Percentiles rank a stretch among this genome's conserved stretches.
These are phyloP conservation scores for Cladophialophora chaetospira DNA, from an alignment of 2,329 filamentous ascomycete genomes.

Conservation along the genomic window DNA sequence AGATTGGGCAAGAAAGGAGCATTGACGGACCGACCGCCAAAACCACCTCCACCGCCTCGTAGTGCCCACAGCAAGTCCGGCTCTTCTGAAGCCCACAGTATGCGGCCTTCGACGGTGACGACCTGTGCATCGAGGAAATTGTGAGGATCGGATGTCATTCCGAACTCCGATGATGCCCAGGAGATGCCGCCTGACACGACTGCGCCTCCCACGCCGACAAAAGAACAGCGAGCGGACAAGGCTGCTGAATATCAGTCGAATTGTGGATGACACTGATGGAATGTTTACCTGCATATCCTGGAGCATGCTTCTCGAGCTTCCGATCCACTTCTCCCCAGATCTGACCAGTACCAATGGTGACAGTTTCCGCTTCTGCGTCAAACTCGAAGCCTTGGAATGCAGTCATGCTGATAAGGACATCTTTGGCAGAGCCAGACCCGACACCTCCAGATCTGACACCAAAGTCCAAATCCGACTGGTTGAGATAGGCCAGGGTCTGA, in stretches of 20 bases:
- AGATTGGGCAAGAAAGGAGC: neutral
- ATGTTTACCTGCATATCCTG: neutral
- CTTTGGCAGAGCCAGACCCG: conserved; percentile 1
- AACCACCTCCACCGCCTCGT: conserved; percentile 5
- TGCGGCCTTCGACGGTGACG: neutral
- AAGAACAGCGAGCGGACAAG: neutral
- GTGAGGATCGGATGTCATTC: conserved; percentile 5
- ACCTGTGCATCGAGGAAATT: conserved; percentile 7
- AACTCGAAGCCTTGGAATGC: neutral
- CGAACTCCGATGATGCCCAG: conserved; percentile 6
- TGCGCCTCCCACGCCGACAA: conserved; percentile 3
- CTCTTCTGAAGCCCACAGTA: conserved; percentile 6
- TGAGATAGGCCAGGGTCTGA: neutral
- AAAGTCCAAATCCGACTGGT: neutral
- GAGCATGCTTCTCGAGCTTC: conserved; percentile 1
- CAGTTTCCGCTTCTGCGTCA: neutral
- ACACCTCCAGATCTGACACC: conserved; percentile 1
- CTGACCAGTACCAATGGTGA: conserved; percentile 6
- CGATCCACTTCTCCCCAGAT: conserved; percentile 4
- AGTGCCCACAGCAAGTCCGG: conserved; percentile 8
- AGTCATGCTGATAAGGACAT: conserved; percentile 3
- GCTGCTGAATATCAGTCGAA: neutral
- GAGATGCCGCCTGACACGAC: conserved; percentile 1
- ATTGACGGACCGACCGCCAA: neutral
- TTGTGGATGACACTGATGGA: too few species aligned